A percentile compares a stretch with the other conserved stretches of the same genome.
Evolutionary conservation across 106 monocot species (phyloP).

Genomic region (Acanthochlamys bracteata): DNA sequence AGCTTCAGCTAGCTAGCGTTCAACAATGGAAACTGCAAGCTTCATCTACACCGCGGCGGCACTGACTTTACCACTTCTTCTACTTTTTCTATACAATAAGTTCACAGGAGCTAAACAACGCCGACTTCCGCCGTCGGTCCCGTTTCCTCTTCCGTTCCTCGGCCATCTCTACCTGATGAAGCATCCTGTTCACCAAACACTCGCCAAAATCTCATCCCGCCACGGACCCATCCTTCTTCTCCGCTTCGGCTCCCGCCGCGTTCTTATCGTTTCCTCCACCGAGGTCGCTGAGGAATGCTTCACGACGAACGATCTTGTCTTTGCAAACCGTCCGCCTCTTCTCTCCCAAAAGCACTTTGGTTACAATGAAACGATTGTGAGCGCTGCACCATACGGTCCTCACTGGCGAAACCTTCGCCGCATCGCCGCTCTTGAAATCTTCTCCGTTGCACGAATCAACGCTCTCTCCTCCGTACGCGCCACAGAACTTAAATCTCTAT

Average conservation of each 20-base stretch:
- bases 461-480: constrained; percentile 6
- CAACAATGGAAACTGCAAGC: too few species aligned
- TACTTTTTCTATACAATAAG: too few species aligned
- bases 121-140: background rate
- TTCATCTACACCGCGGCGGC: too few species aligned
- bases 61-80: too few species aligned
- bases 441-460: constrained; percentile 12
- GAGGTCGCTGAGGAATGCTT: constrained; percentile 15
- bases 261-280: constrained; percentile 22
- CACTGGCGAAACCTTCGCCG: constrained; percentile 31
- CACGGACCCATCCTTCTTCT: constrained; percentile 20
- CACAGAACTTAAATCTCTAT: constrained; percentile 8
- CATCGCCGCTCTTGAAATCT: constrained; percentile 14
- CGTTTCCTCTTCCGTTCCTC: constrained; percentile 8
- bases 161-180: constrained; percentile 19
- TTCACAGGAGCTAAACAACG: background rate
- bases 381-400: constrained; percentile 16
- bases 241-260: constrained; percentile 15
- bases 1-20: too few species aligned
- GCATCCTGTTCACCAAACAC: constrained; percentile 17
- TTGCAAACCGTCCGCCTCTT: constrained; percentile 21
- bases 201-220: constrained; percentile 9
- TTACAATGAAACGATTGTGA: constrained; percentile 16
- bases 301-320: constrained; percentile 20
- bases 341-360: constrained; percentile 3